Conservation (phyloP, 1,284 basidiomycete genomes). For the Trichosporon faecale region DNA sequence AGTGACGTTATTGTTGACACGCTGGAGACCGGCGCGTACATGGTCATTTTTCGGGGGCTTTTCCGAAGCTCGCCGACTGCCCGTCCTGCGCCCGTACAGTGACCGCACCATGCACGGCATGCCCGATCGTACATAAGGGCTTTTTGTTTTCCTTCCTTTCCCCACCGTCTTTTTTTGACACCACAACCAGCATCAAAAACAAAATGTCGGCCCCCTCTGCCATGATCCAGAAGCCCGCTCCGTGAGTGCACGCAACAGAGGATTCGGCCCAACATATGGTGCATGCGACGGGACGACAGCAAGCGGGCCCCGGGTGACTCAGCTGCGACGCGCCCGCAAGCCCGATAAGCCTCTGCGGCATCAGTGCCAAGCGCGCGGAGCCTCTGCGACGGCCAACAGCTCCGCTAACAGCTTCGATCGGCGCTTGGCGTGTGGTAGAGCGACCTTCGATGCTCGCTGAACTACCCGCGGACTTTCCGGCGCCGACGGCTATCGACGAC, state of each 20-base stretch:
- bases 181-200: not conserved
- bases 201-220: conserved; percentile 27
- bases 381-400: not conserved
- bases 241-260: conserved; percentile 34
- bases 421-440: too few species aligned
- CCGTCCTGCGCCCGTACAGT: not conserved
- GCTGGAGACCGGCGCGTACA: not conserved
- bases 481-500: too few species aligned
- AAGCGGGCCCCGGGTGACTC: not conserved
- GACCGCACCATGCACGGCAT: not conserved
- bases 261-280: not conserved
- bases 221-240: conserved; percentile 49
- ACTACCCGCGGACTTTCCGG: not conserved
- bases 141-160: not conserved
- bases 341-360: not conserved
- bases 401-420: too few species aligned
- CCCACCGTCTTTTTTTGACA: not conserved
- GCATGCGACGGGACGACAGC: not conserved
- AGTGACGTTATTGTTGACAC: conserved; percentile 11
- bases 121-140: not conserved
- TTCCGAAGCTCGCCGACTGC: not conserved
- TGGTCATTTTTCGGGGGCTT: not conserved
- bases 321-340: not conserved
- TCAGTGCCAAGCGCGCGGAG: not conserved
- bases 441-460: not conserved